Evolutionary conservation across 139 green algal genomes (phyloP), one percentile per base, ranked within the genome.

Genomic region (Tetraselmis striata): DNA sequence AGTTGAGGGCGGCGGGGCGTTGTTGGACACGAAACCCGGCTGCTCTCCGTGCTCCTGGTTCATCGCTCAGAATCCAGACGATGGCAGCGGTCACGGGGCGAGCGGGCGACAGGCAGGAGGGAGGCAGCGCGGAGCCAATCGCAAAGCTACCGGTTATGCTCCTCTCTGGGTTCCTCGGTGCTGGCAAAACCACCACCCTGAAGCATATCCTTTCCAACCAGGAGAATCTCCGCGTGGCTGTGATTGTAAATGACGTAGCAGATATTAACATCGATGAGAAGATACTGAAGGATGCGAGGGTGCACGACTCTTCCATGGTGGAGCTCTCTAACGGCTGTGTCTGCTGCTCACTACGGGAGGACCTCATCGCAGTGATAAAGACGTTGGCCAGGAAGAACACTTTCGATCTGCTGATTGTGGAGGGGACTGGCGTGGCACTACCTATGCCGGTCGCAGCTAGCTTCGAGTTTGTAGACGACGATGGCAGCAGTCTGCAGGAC

Each of bases 241-340:
- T 83, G 18, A 2, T 83, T 23, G 79, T 83, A 2, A 83, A 83
- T 30, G 79, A 83, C 59, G 29, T 83, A 29, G 79, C 79, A 2
- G 79, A 83, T 30, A 26, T 83, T 2, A 83, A 83, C 79, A 83
- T 83, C 79, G 79, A 83, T 29, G 79, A 32, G 2, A 77, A 77
- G 24, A 45, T 83, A 26, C 30, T 83, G 79, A 30, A 83, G 79
- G 59, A 23, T 22, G 32, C 58, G 2, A 83, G 80, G n/a, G 29
- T 83, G 31, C 31, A 27, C 27, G 79, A 83, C 29, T 32, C 59
- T 23, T 77, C 59, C 2, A 30, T 83, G 30, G 79, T 83, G 30
- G 79, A 83, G 59, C 58, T 83, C 25, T 45, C 59, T 2, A 83
- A 83, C 79, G 79, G 79, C 24, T 83, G 79, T 29, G 28, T 83